These are phyloP conservation scores for Paxillus ammoniavirescens DNA, from an alignment of 768 basidiomycete species.

Conservation along the genomic window DNA sequence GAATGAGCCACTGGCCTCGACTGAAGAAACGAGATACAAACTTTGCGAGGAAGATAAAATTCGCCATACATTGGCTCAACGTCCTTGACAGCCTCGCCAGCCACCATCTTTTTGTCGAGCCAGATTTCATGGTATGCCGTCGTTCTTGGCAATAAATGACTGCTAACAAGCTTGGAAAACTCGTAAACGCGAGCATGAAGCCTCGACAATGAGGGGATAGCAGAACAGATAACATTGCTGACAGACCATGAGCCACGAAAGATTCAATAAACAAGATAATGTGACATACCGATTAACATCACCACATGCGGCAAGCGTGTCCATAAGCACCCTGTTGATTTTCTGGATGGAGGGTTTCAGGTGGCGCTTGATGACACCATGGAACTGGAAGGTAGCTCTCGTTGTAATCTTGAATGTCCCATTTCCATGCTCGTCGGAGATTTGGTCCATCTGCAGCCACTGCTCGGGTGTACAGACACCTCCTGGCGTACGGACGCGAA, in stretches of 20 bases:
- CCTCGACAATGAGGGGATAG: slow-evolving; percentile 86
- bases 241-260: slow-evolving; percentile 6
- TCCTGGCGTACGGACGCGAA: slow-evolving; percentile 93
- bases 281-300: slow-evolving; percentile 83
- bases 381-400: slow-evolving; percentile 98
- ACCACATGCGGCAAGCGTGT: slow-evolving; percentile 97
- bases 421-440: slow-evolving; percentile 92
- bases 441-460: slow-evolving; percentile 95
- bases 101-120: slow-evolving; percentile 96
- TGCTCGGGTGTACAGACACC: slow-evolving; percentile 91
- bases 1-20: neutral
- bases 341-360: slow-evolving; percentile 95
- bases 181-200: slow-evolving; percentile 81
- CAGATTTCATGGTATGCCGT: slow-evolving; percentile 98
- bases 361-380: slow-evolving; percentile 96
- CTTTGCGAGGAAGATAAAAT: slow-evolving; percentile 95
- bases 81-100: slow-evolving; percentile 91
- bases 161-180: slow-evolving; percentile 82
- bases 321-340: slow-evolving; percentile 87
- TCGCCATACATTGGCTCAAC: slow-evolving; percentile 97
- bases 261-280: neutral
- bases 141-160: slow-evolving; percentile 84
- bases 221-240: slow-evolving; percentile 89
- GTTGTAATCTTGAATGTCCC: slow-evolving; percentile 98
- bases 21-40: slow-evolving; percentile 29